Evolutionary conservation across 2,329 filamentous ascomycete species (phyloP), one percentile per base, ranked within the genome.

Genomic region (Claviceps pusilla): DNA sequence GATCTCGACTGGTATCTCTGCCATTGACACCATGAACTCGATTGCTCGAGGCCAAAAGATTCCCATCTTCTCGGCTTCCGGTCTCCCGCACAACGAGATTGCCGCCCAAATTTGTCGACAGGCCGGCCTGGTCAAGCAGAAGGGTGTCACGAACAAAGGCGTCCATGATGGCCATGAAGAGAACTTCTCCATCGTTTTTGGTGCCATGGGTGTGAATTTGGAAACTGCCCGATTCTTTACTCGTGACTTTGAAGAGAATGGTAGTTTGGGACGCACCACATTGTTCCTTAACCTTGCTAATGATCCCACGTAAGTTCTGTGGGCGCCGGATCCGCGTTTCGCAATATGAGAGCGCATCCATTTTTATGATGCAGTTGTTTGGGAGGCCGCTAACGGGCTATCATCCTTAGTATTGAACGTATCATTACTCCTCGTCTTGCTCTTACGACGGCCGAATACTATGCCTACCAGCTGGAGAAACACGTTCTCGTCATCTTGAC

Each of bases 201-300:
- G 89, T 68, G 93, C 93, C 67, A 98, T 98, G 93, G 93, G 93
- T 89, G 93, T 98, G 64, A 98, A 98, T 77, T 83, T 98, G 84
- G 93, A 98, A 71, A 98, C 93, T 37, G 88, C 87, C 64, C 87
- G 93, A 64, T 98, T 98, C 82, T 98, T 98, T 77, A 97, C 91
- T 42, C 82, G 89, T 61, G 93, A 98, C 66, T 98, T 98, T 67
- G 93, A 98, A 72, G 89, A 98, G 80, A 98, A 98, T 72, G 94
- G 94, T 63, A 95, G 88, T 74, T 83, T 98, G 84, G 93, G 96
- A 76, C 88, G 93, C 73, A 85, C 88, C 63, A 97, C 94, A 7
- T 78, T 98, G 57, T 98, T 98, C 86, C 80, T 98, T 68, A 98
- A 98, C 77, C 84, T 98, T 76, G 93, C 94, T 62, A 98, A 97